Evolutionary conservation across 192 early-diverging fungal genomes (phyloP), one percentile per base, ranked within the genome.

Genomic region (Entomortierella chlamydospora): DNA sequence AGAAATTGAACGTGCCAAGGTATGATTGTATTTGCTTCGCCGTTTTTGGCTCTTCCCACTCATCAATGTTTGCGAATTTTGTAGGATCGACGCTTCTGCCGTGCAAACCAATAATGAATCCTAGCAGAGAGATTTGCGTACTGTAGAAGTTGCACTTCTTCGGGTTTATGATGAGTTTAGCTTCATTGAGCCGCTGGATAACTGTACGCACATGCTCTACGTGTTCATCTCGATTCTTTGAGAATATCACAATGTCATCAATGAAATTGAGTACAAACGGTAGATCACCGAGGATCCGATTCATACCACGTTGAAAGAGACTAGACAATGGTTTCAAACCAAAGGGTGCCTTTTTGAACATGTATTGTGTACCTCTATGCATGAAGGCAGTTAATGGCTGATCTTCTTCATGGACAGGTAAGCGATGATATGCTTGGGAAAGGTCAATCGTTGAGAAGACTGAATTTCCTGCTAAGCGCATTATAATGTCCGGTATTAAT

Each of bases 251-350:
- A 0, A 70, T 45, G 49, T 79, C 74, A 50, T 81, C 57, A 33
- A 81, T 26, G 26, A 81, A 81, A 9, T 42, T 54, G 7, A 9
- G 10, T 0, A 67, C 57, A 29, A 64, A 72, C 0, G 68, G 43
- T 0, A 66, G 51, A 49, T 81, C 78, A 37, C 64, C 39, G 17
- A 81, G 47, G 12, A 72, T 34, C 0, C 57, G 26, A 0, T n/a
- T 22, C 47, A 68, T 68, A 0, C 56, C 65, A 0, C 54, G 1
- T 33, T 64, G 41, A 20, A 63, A 53, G 23, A 70, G 29, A 30
- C 52, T 53, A 8, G 69, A 62, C 1, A 81, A 22, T 0, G 79
- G 62, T 15, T 70, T 73, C 43, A 82, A 29, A 1, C 81, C 81
- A 53, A 82, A 74, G 0, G 72, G 67, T 23, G 61, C 57, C 6